These are phyloP conservation scores for Aspergillus proliferans DNA, from an alignment of 2,329 filamentous ascomycete species.

Conservation along the genomic window DNA sequence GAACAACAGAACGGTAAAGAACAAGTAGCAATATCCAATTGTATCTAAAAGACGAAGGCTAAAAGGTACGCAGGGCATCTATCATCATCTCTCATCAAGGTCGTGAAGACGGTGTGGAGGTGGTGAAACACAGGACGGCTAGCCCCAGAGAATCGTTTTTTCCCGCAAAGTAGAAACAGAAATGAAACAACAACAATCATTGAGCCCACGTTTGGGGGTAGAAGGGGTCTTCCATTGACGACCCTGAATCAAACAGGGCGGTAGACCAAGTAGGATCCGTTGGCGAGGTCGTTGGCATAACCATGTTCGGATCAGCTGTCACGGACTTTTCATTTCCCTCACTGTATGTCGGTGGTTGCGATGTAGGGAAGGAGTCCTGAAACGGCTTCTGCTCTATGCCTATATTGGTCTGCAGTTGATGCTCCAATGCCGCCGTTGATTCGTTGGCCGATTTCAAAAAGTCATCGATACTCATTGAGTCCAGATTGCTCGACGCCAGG, in stretches of 20 bases:
- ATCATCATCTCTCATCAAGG: slow-evolving; percentile 43
- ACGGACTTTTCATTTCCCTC: not conserved
- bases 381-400: slow-evolving; percentile 29
- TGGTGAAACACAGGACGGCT: slow-evolving; percentile 28
- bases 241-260: slow-evolving; percentile 25
- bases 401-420: slow-evolving; percentile 34
- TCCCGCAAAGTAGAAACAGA: not conserved
- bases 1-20: too few relatives aligned
- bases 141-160: not conserved
- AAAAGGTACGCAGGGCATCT: slow-evolving; percentile 32
- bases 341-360: slow-evolving; percentile 11
- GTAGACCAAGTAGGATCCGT: slow-evolving; percentile 30
- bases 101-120: slow-evolving; percentile 38
- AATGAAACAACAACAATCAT: slow-evolving; percentile 5
- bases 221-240: slow-evolving; percentile 27
- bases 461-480: slow-evolving; percentile 39
- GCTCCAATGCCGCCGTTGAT: slow-evolving; percentile 34
- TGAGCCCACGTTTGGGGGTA: slow-evolving; percentile 28
- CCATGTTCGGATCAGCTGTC: not conserved
- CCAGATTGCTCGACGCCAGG: slow-evolving; percentile 34
- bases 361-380: slow-evolving; percentile 24
- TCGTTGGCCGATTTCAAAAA: slow-evolving; percentile 39
- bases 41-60: slow-evolving; percentile 13
- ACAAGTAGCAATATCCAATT: too few relatives aligned
- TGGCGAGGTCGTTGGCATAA: slow-evolving; percentile 14